These are phyloP conservation scores for Sistotremastrum suecicum DNA, from an alignment of 768 basidiomycete genomes.

Conservation along the genomic window DNA sequence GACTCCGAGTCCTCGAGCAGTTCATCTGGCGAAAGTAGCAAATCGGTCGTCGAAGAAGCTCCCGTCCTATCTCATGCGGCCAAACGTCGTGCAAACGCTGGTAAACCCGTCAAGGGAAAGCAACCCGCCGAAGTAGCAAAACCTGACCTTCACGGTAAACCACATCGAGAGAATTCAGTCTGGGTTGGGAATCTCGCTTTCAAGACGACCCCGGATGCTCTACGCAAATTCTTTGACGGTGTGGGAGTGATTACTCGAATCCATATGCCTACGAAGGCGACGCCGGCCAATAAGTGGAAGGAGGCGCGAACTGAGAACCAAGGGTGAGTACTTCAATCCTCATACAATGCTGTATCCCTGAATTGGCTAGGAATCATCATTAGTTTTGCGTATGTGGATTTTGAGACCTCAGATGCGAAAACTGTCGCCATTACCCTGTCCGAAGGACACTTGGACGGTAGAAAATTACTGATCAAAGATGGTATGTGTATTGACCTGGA, in stretches of 20 bases:
- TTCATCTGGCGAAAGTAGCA: background rate
- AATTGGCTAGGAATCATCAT: conserved; percentile 6
- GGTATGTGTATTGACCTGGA: conserved; percentile 30
- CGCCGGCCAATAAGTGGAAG: conserved; percentile 20
- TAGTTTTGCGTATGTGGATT: conserved; percentile 97
- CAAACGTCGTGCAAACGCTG: conserved; percentile 42
- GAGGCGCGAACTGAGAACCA: conserved; percentile 49
- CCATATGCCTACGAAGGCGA: conserved; percentile 68
- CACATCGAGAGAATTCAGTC: conserved; percentile 68
- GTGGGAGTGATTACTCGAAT: conserved; percentile 66
- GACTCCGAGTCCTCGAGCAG: conserved; percentile 6
- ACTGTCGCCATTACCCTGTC: conserved; percentile 61
- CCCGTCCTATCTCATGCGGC: conserved; percentile 67
- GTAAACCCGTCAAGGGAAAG: conserved; percentile 15
- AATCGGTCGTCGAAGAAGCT: conserved; percentile 18
- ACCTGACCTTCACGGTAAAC: conserved; percentile 10
- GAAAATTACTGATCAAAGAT: conserved; percentile 87
- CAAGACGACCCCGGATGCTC: conserved; percentile 67
- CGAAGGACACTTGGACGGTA: conserved; percentile 70
- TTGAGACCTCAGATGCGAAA: conserved; percentile 65
- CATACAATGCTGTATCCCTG: conserved; percentile 10
- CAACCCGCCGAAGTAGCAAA: conserved; percentile 10
- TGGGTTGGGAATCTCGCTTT: conserved; percentile 95
- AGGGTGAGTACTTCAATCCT: conserved; percentile 39
- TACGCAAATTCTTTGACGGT: conserved; percentile 56